Evolutionary conservation across 208 protist species (phyloP).

Genomic region (Naegleria gruberi): DNA sequence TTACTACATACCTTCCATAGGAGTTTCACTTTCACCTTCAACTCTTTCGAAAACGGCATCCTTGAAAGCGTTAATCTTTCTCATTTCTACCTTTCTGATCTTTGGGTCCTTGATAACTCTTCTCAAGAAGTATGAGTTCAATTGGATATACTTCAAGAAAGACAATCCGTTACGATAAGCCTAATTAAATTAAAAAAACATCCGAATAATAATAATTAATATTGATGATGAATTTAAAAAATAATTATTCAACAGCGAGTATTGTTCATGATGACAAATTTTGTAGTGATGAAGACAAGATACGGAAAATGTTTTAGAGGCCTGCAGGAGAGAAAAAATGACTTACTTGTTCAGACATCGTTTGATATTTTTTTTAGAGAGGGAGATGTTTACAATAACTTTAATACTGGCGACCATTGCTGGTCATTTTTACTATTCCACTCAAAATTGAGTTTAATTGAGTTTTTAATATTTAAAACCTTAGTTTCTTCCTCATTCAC

Average conservation of each 20-base stretch:
- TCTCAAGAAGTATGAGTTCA: neutral
- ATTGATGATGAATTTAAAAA: too few relatives aligned
- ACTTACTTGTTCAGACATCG: neutral
- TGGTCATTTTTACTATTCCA: too few relatives aligned
- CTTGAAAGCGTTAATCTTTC: neutral
- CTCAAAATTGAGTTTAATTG: too few relatives aligned
- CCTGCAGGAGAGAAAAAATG: neutral
- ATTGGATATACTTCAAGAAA: neutral
- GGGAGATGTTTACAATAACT: too few relatives aligned
- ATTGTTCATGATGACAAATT: neutral
- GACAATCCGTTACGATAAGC: neutral
- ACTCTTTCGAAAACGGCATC: neutral
- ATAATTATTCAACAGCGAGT: too few relatives aligned
- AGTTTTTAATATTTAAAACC: too few relatives aligned
- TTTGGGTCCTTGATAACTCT: neutral
- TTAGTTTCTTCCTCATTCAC: too few relatives aligned
- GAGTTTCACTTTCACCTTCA: neutral
- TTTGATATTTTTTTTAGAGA: neutral
- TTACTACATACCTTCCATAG: neutral
- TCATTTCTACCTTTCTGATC: neutral
- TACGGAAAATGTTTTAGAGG: too few relatives aligned
- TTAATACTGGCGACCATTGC: too few relatives aligned
- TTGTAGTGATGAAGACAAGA: neutral
- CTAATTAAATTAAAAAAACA: too few relatives aligned
- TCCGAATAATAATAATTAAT: too few relatives aligned